Conservation (phyloP, 352 stramenopile genomes). For the Phytophthora citricola region DNA sequence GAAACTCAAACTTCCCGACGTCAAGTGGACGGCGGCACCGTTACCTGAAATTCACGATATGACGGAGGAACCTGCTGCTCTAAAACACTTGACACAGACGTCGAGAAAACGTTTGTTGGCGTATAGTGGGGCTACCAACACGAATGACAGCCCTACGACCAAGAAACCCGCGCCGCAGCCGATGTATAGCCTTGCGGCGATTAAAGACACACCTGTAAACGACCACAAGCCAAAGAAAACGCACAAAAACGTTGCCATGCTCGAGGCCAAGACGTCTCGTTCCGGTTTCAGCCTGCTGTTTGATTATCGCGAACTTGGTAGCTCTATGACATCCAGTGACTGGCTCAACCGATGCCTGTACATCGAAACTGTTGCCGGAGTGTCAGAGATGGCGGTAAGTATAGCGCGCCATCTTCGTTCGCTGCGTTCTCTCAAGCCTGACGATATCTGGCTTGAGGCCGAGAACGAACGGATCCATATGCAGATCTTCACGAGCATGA, state of each 20-base stretch:
- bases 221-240: constrained; percentile 44
- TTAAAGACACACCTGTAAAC: constrained; percentile 40
- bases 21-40: constrained; percentile 28
- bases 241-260: constrained; percentile 44
- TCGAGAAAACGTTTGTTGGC: constrained; percentile 19
- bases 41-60: constrained; percentile 51
- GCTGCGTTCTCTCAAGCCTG: constrained; percentile 76
- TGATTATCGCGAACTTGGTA: constrained; percentile 55
- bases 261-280: constrained; percentile 48
- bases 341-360: constrained; percentile 81
- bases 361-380: constrained; percentile 77
- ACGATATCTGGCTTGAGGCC: constrained; percentile 59
- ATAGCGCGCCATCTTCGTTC: constrained; percentile 82
- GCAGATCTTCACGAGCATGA: constrained; percentile 91
- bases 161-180: constrained; percentile 54
- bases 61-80: constrained; percentile 30
- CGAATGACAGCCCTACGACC: constrained; percentile 18
- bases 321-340: constrained; percentile 61
- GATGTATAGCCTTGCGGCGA: constrained; percentile 49
- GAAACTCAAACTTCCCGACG: constrained; percentile 9
- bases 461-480: constrained; percentile 96
- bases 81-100: constrained; percentile 42
- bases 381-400: constrained; percentile 78
- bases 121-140: background rate
- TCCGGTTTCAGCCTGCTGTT: constrained; percentile 55